phyloP scores from a whole-genome alignment of 2,329 filamentous ascomycete species.

The Curvularia spicifera region DNA sequence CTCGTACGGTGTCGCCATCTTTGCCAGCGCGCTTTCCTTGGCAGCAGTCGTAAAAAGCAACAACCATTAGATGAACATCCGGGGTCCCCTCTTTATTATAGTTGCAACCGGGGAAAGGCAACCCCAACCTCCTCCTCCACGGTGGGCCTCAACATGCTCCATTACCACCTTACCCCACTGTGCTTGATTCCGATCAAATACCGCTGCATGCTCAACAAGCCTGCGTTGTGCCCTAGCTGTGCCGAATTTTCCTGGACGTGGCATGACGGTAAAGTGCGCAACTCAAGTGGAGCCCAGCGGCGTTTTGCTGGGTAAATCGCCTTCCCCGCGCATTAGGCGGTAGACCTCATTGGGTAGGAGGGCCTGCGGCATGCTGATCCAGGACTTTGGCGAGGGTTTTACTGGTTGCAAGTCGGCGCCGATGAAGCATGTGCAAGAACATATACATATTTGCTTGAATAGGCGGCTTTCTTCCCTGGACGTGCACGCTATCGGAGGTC shows the following conservation, averaged over 20 bases:
- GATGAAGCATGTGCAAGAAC: neutral
- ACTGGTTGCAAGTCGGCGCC: neutral
- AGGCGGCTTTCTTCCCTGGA: neutral
- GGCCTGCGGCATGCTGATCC: neutral
- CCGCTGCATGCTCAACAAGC: constrained; percentile 9
- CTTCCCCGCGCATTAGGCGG: constrained; percentile 3
- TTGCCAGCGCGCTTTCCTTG: neutral
- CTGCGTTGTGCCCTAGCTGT: neutral
- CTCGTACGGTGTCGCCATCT: constrained; percentile 18
- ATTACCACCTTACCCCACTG: constrained; percentile 14
- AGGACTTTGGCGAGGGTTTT: constrained; percentile 4
- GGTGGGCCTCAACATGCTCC: constrained; percentile 9
- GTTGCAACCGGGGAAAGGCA: neutral
- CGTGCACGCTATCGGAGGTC: constrained; percentile 1
- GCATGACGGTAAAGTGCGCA: neutral
- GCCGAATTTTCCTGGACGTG: constrained; percentile 3
- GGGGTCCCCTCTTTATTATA: constrained; percentile 14
- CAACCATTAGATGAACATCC: neutral
- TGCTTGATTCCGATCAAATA: constrained; percentile 10
- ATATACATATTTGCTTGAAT: neutral
- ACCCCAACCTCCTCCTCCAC: constrained; percentile 2
- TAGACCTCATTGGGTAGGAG: neutral
- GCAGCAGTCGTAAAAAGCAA: neutral
- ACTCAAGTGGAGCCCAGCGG: constrained; percentile 2
- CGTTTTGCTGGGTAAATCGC: constrained; percentile 1